Evolutionary conservation across 2,329 filamentous ascomycete genomes (phyloP).

Genomic region (Trichoderma atrobrunneum): DNA sequence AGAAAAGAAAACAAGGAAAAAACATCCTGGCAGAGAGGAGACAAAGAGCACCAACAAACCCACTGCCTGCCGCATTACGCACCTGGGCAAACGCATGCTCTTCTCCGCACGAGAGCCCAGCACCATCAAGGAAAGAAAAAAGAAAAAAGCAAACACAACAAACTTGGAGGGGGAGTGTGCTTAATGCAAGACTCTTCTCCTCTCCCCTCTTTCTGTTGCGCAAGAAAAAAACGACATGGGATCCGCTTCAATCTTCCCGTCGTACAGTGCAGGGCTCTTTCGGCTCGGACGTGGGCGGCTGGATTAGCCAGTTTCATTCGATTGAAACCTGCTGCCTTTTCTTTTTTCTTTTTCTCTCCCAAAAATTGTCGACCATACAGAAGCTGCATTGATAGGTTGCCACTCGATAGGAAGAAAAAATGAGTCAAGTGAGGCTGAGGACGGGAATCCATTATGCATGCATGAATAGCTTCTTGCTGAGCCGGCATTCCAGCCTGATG

Average conservation of each 20-base stretch:
- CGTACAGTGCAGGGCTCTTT: conserved; percentile 6
- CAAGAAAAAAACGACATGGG: background rate
- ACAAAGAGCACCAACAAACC: background rate
- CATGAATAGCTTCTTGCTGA: background rate
- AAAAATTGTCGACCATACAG: background rate
- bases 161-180: conserved; percentile 10
- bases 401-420: background rate
- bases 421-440: background rate
- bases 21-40: background rate
- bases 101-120: background rate
- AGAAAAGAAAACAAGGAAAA: background rate
- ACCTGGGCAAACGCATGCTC: background rate
- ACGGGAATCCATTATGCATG: background rate
- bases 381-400: background rate
- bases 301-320: background rate
- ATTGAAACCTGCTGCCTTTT: background rate
- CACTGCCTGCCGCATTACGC: background rate
- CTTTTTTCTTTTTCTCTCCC: background rate
- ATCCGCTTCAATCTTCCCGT: background rate
- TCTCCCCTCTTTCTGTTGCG: background rate
- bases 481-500: background rate
- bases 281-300: background rate
- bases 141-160: background rate
- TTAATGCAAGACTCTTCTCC: background rate
- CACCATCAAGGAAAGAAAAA: background rate